phyloP scores from a whole-genome alignment of 441 rosid species.

The Arabidopsis lyrata region DNA sequence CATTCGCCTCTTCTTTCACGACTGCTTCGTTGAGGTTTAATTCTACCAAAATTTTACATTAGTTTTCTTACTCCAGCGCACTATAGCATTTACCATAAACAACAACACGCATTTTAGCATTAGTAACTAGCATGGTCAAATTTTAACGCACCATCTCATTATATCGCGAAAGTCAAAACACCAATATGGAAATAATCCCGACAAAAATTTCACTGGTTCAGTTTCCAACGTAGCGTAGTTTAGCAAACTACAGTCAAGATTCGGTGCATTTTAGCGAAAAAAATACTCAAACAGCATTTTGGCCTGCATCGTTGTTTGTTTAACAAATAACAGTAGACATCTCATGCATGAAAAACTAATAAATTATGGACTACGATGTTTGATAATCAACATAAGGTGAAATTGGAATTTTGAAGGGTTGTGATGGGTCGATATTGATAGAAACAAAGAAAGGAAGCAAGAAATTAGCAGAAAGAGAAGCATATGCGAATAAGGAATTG shows the following conservation, averaged over 20 bases:
- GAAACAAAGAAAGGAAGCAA: conserved; percentile 65
- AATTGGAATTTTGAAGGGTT: conserved; percentile 55
- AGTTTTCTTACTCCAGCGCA: not conserved
- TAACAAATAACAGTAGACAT: not conserved
- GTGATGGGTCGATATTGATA: conserved; percentile 68
- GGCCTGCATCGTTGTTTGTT: conserved; percentile 5
- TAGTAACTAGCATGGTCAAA: not conserved
- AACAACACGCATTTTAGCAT: conserved; percentile 1
- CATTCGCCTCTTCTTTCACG: conserved; percentile 73
- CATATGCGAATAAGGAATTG: conserved; percentile 59
- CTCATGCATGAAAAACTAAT: conserved; percentile 6
- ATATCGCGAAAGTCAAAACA: not conserved
- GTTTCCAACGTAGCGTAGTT: not conserved
- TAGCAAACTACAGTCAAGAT: conserved; percentile 4
- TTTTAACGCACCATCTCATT: conserved; percentile 2
- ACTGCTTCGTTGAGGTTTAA: conserved; percentile 78
- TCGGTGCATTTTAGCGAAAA: not conserved
- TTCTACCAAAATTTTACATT: conserved; percentile 8
- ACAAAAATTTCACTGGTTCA: not conserved
- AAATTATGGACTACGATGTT: not conserved
- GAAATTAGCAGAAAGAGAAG: conserved; percentile 59
- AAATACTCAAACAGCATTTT: not conserved
- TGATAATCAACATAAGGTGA: not conserved
- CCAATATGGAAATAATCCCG: not conserved
- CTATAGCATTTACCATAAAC: not conserved